Percentiles rank a stretch among this genome's conserved stretches.
phyloP scores from a whole-genome alignment of 2,329 filamentous ascomycete species.

The Corynespora cassiicola region DNA sequence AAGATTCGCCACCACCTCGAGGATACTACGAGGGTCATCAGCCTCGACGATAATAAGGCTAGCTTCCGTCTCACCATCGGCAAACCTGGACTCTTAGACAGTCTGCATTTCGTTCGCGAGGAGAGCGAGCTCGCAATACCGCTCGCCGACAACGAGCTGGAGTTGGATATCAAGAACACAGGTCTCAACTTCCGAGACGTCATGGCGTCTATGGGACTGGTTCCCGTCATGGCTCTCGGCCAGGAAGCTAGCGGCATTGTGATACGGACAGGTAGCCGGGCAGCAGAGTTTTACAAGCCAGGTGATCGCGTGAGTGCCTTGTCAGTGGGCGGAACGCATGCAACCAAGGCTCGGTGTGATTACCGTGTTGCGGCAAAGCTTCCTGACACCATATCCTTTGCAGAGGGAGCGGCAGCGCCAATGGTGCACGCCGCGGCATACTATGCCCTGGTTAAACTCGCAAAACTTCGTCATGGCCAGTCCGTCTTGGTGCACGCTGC shows the following conservation, averaged over 20 bases:
- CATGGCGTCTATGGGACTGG: conserved; percentile 27
- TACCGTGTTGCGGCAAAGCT: conserved; percentile 7
- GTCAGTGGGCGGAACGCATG: too few species aligned
- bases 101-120: neutral
- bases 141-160: conserved; percentile 21
- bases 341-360: too few species aligned
- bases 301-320: conserved; percentile 18
- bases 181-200: conserved; percentile 13
- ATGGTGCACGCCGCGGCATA: conserved; percentile 9
- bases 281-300: conserved; percentile 2
- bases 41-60: too few species aligned
- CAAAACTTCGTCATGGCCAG: conserved; percentile 30
- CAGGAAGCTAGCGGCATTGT: conserved; percentile 14
- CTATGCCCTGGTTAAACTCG: conserved; percentile 25
- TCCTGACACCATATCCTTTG: conserved; percentile 13
- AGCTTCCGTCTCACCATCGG: neutral
- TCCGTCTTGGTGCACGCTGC: conserved; percentile 28
- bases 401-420: conserved; percentile 14
- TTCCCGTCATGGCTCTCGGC: conserved; percentile 10
- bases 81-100: conserved; percentile 1
- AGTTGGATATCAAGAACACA: conserved; percentile 28
- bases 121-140: neutral
- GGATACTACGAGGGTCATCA: too few species aligned
- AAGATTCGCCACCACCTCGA: neutral
- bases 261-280: conserved; percentile 1